A percentile compares a stretch with the other conserved stretches of the same genome.
Conservation (phyloP, 2,329 filamentous ascomycete species). For the Didymella glomerata region DNA sequence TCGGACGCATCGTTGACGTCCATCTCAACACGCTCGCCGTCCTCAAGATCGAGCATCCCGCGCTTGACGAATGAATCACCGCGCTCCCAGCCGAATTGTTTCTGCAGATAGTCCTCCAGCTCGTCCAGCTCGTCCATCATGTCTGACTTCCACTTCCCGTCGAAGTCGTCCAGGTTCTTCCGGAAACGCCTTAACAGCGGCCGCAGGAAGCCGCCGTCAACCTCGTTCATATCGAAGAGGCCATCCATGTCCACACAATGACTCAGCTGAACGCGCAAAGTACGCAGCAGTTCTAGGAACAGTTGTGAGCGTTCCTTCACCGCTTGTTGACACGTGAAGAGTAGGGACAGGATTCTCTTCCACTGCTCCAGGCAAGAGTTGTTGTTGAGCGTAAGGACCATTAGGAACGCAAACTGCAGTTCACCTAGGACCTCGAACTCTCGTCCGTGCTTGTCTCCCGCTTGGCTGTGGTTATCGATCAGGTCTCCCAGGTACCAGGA, state of each 20-base stretch:
- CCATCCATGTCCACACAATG: constrained; percentile 68
- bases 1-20: constrained; percentile 63
- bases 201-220: constrained; percentile 63
- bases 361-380: constrained; percentile 72
- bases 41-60: constrained; percentile 68
- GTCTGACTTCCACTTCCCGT: constrained; percentile 51
- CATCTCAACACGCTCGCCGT: constrained; percentile 69
- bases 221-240: constrained; percentile 66
- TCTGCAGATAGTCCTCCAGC: constrained; percentile 63
- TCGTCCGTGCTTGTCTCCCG: constrained; percentile 32
- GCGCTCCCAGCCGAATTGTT: constrained; percentile 67
- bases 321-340: constrained; percentile 65
- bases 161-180: constrained; percentile 59
- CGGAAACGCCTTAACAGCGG: constrained; percentile 63
- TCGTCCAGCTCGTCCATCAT: constrained; percentile 64
- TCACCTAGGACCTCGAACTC: constrained; percentile 61
- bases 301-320: constrained; percentile 59
- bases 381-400: constrained; percentile 70
- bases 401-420: constrained; percentile 69
- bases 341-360: constrained; percentile 65
- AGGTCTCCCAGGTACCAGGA: constrained; percentile 68
- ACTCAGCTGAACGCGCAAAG: constrained; percentile 62
- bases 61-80: constrained; percentile 62
- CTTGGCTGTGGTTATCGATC: constrained; percentile 54
- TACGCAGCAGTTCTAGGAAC: constrained; percentile 61